phyloP scores from a whole-genome alignment of 169 alveolate genomes.

The Eimeria tenella region DNA sequence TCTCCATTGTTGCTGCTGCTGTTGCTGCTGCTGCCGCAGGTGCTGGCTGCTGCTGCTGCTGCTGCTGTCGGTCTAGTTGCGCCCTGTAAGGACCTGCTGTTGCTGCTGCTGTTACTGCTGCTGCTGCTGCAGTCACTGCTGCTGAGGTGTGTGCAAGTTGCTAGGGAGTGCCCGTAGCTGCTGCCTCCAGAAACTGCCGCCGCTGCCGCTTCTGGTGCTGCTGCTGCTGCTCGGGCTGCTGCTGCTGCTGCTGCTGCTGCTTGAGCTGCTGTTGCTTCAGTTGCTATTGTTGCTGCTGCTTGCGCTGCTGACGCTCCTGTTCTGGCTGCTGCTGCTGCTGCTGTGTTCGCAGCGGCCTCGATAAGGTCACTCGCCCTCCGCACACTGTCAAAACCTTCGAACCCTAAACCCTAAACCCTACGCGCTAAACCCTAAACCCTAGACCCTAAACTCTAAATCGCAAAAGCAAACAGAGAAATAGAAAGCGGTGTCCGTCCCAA shows the following conservation, averaged over 20 bases:
- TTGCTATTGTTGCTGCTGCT: neutral
- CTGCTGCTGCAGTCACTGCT: neutral
- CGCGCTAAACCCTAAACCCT: neutral
- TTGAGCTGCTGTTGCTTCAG: neutral
- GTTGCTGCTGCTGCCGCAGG: conserved; percentile 41
- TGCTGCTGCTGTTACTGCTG: neutral
- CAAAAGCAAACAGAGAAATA: neutral
- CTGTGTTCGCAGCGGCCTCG: neutral
- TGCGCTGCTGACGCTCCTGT: neutral
- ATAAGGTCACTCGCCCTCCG: neutral
- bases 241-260: conserved; percentile 2
- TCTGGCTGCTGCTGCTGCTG: neutral
- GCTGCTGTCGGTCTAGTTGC: neutral
- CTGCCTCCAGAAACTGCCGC: conserved; percentile 1
- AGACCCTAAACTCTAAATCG: neutral
- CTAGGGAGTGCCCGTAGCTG: neutral
- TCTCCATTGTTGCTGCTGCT: neutral
- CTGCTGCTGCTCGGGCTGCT: conserved; percentile 1
- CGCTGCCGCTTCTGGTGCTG: neutral
- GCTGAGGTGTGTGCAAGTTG: neutral
- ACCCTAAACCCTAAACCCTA: conserved; percentile 61
- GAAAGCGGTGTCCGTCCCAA: too few species aligned
- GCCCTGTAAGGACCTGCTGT: neutral
- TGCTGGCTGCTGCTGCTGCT: conserved; percentile 33
- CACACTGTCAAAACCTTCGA: neutral